phyloP scores from a whole-genome alignment of 1,284 basidiomycete genomes.

The Cryptococcus amylolentus region DNA sequence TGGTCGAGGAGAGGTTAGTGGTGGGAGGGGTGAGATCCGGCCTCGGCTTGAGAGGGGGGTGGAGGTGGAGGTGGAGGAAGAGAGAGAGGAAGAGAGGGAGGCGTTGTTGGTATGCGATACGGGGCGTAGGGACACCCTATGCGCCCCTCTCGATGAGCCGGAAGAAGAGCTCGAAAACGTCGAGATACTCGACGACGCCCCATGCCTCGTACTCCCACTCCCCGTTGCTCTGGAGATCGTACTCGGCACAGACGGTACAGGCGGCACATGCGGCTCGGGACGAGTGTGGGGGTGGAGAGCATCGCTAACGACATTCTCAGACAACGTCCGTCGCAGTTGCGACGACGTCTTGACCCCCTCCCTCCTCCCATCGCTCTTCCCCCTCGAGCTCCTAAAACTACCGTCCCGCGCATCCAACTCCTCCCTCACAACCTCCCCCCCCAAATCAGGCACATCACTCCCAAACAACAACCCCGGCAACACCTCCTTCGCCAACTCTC shows the following conservation, averaged over 20 bases:
- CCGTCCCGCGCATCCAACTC: not conserved
- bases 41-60: not conserved
- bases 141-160: no score
- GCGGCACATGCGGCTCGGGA: not conserved
- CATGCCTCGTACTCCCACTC: not conserved
- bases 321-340: constrained; percentile 4
- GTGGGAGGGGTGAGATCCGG: not conserved
- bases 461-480: constrained; percentile 32
- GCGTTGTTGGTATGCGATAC: no score
- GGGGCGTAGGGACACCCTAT: no score
- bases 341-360: not conserved
- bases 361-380: not conserved
- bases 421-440: not conserved
- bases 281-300: not conserved
- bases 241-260: not conserved
- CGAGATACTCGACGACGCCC: no score
- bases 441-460: constrained; percentile 8
- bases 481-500: constrained; percentile 57
- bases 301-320: constrained; percentile 7
- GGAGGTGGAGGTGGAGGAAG: no score
- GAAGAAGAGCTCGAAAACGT: no score
- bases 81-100: no score
- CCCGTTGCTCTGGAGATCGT: not conserved
- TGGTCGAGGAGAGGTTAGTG: not conserved
- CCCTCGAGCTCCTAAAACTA: not conserved